Base-by-base conservation (phyloP, 1,139 yeast genomes). In the Geotrichum cucujoidarum region DNA sequence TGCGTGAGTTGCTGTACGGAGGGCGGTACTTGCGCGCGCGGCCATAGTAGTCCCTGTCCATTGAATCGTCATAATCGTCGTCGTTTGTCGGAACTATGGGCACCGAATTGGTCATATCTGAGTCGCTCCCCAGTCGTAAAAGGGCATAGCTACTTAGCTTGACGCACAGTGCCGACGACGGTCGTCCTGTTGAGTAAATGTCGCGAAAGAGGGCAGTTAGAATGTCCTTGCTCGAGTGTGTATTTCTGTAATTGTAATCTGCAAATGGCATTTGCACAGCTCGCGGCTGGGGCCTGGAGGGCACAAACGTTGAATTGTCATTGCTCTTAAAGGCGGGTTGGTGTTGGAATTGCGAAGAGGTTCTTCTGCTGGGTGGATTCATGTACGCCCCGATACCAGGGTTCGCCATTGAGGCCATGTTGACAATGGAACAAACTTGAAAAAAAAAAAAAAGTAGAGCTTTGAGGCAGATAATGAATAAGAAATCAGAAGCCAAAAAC, bases 71-170 rank as follows among this genome's bases (percentile, higher is more conserved):
- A 24, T 32, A 27, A 35, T 35, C 21, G 8, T 20, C 38, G 16
- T 35, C 38, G 4, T 37, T 24, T 3, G 37, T 45, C 13, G 33
- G 29, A 11, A 39, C 43, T 7, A 38, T 29, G 6, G 40, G 48
- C 13, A 39, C 43, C 13, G 40, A 30, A 17, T 45, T 40, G 17
- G 40, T 45, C 29, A 37, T 21, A 18, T 48, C 48, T 13, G 49
- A 41, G 17, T 42, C 37, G 21, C 38, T 40, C 11, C 49, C 49
- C 36, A 49, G 35, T 21, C 52, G 40, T 34, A 42, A 18, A 4
- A 39, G 30, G 6, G 52, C 47, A 29, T 49, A 49, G 11, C 42
- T 29, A n/a, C 47, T 40, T 20, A 49, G 38, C 47, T 38, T 21
- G 2, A 40, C 18, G 8, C 40, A 33, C 5, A 49, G 40, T 2